These are phyloP conservation scores for Wickerhamiella shivajii DNA, from an alignment of 805 yeast genomes.

Conservation along the genomic window DNA sequence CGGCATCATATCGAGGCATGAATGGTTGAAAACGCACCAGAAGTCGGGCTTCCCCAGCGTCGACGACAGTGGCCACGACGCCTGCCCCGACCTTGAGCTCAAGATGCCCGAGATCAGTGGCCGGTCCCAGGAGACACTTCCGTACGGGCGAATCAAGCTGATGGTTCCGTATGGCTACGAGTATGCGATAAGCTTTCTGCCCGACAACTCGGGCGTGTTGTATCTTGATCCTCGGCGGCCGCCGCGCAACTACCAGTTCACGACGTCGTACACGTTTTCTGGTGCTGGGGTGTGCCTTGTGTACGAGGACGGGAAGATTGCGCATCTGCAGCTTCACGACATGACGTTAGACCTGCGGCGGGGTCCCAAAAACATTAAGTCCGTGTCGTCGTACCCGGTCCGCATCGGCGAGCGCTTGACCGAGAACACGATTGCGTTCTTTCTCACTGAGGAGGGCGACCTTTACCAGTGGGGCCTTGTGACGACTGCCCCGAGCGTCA, in stretches of 20 bases:
- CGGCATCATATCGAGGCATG: too few species aligned
- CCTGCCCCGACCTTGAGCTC: too few species aligned
- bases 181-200: constrained; percentile 4
- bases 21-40: too few species aligned
- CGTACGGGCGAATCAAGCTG: neutral
- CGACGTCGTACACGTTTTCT: neutral
- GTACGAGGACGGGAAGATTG: constrained; percentile 1
- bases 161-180: constrained; percentile 1
- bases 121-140: too few species aligned
- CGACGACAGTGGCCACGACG: too few species aligned
- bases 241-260: constrained; percentile 1
- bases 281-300: neutral
- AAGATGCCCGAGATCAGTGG: too few species aligned
- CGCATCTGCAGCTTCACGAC: neutral
- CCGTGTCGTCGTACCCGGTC: neutral
- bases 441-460: constrained; percentile 6
- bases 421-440: neutral
- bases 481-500: neutral
- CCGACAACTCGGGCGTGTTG: constrained; percentile 1
- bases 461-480: constrained; percentile 3
- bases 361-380: neutral
- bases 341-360: neutral
- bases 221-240: constrained; percentile 1
- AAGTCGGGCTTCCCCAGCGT: too few species aligned
- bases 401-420: neutral